phyloP scores from a whole-genome alignment of 2,329 filamentous ascomycete genomes.

The Aspergillus brunneoviolaceus region DNA sequence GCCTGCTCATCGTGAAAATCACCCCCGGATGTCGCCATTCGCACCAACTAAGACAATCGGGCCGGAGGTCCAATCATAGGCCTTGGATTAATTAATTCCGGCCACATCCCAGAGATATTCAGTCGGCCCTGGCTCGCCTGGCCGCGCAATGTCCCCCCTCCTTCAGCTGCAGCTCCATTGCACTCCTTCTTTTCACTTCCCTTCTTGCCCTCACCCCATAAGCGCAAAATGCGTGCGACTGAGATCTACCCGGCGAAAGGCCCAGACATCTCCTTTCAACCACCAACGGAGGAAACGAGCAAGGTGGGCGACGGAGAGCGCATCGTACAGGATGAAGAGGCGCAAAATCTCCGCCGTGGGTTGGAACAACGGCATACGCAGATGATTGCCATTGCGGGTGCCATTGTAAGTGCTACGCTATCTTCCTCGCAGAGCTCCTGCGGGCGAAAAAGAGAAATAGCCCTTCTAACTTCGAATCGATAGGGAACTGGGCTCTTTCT shows the following conservation, averaged over 20 bases:
- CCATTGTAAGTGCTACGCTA: slow-evolving; percentile 33
- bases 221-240: not conserved
- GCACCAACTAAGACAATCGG: not conserved
- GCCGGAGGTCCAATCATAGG: not conserved
- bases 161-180: not conserved
- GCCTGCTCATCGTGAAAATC: not conserved
- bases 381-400: slow-evolving; percentile 48
- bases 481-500: slow-evolving; percentile 53
- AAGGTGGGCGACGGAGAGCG: not conserved
- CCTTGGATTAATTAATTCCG: not conserved
- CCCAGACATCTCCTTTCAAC: not conserved
- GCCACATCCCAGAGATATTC: not conserved
- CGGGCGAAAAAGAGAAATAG: not conserved
- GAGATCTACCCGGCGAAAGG: not conserved
- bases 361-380: slow-evolving; percentile 47
- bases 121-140: not conserved
- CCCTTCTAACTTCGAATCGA: not conserved
- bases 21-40: not conserved
- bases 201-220: not conserved
- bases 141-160: not conserved
- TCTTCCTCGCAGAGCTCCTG: not conserved
- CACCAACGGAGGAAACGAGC: not conserved
- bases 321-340: slow-evolving; percentile 44
- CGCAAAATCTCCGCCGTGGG: slow-evolving; percentile 47
- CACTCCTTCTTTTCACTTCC: not conserved